Evolutionary conservation across 2,329 filamentous ascomycete species (phyloP).

Genomic region (Helminthosporium solani): DNA sequence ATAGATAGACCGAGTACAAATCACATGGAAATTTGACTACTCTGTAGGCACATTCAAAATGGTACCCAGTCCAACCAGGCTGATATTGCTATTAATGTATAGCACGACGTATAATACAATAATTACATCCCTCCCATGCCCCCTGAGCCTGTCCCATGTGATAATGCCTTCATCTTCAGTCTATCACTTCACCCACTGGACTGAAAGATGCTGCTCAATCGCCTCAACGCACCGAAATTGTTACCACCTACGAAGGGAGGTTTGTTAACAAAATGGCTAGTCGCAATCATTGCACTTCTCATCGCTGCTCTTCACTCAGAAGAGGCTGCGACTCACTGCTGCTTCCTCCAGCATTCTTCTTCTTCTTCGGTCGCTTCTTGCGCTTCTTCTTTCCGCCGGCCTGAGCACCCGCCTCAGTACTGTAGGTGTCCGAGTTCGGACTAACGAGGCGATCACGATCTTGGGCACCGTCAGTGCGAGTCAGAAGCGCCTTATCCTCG

Average conservation of each 20-base stretch:
- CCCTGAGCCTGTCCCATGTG: too few relatives aligned
- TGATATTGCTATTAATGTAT: background rate
- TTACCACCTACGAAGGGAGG: background rate
- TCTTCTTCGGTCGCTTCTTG: slow-evolving; percentile 44
- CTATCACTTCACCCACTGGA: too few relatives aligned
- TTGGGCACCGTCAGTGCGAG: slow-evolving; percentile 23
- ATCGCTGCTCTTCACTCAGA: slow-evolving; percentile 21
- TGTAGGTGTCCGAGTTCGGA: slow-evolving; percentile 7
- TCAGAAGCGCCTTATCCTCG: slow-evolving; percentile 23
- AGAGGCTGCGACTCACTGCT: slow-evolving; percentile 34
- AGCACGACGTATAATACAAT: background rate
- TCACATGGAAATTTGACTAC: too few relatives aligned
- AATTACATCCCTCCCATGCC: background rate
- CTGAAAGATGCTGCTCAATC: background rate
- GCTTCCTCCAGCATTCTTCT: slow-evolving; percentile 32
- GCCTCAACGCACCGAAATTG: background rate
- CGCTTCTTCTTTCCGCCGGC: slow-evolving; percentile 39
- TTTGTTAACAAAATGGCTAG: background rate
- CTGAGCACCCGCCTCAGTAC: slow-evolving; percentile 21
- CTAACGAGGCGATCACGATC: slow-evolving; percentile 16
- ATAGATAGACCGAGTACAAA: too few relatives aligned
- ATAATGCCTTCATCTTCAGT: too few relatives aligned
- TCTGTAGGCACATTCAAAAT: too few relatives aligned
- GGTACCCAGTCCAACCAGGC: too few relatives aligned
- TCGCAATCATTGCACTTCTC: background rate